Base-by-base conservation (phyloP, 2,329 filamentous ascomycete species). In the Aspergillus flavus region DNA sequence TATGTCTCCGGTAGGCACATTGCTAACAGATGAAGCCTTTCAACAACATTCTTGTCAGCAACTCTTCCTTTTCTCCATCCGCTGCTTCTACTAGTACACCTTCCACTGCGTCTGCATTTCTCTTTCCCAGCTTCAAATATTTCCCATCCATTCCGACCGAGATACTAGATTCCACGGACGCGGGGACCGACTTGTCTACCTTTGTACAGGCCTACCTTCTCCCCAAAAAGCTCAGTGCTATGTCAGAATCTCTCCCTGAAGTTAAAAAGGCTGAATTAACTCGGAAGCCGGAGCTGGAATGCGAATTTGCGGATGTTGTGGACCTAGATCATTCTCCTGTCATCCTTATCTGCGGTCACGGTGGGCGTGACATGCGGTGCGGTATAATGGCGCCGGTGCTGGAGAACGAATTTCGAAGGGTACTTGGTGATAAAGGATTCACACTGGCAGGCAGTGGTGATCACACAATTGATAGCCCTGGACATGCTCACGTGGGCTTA, bases 311-410 rank as follows among this genome's bases (percentile, higher is more conserved):
- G 12, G 85, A 88, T 62, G 85, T 91, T 10, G 73, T 85, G 19
- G 89, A 93, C 65, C 83, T 93, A 5, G 71, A 92, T n/a, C 68
- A 77, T 43, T 80, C 79, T 2, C 80, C 81, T 0, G 79, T 79
- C 11, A 86, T 99, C 34, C 80, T 98, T 23, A 90, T 97, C 50
- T 99, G 95, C 73, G 93, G 93, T 0, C 95, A 99, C 71, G 91
- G 90, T 16, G 88, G 89, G 2, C 84, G 95, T 12, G 95, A 99
- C 74, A 81, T 84, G 71, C 85, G 95, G 58, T 99, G 95, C 72
- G 94, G 95, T 0, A 79, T 92, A 26, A 83, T 94, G 66, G 94
- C 92, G 0, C 93, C 93, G 0, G 78, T 92, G 1, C 81, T 98
- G 16, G 82, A 87, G 68, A 78, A 78, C 0, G 90, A 93, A 69